Evolutionary conservation across 352 stramenopile genomes (phyloP), one percentile per base, ranked within the genome.

Genomic region (Aphanomyces cochlioides): DNA sequence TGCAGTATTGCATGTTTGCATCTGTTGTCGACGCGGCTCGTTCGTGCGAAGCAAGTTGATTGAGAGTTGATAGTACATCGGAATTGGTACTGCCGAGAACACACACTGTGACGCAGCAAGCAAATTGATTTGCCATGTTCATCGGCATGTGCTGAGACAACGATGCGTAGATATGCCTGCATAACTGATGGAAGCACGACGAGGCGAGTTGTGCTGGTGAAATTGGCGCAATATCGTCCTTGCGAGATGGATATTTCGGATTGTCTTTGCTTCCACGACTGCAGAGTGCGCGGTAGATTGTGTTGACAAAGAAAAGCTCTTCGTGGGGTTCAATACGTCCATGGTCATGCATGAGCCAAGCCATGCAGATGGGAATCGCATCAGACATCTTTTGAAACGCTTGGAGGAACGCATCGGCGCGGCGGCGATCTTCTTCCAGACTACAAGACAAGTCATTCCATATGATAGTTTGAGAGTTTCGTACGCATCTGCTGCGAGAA

Each of bases 241-340:
- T 61, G 54, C 54, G 54, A 37, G 39, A 37, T 4, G 39, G 54
- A 37, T 61, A 61, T 17, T 61, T 61, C 28, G 21, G 28, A 12
- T 40, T 61, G 54, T 61, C 54, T n/a, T 61, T 61, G 19, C 39
- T 56, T 12, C 59, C 59, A 36, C 59, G 59, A 43, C 59, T 67
- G n/a, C 59, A 67, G n/a, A 67, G n/a, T 10, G 59, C 59, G 3
- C 59, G 59, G 21, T 67, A 67, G 17, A 67, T 56, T 5, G 59
- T 56, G 28, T 67, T 67, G 43, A 67, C 41, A 19, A 67, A 28
- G 28, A 67, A 67, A 28, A 67, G 59, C 34, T 67, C 41, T n/a
- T 48, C 59, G 43, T 67, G 59, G 39, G 19, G 10, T 13, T 54
- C 41, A n/a, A 67, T 36, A 7, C 15, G 6, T 4, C 17, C 41